Evolutionary conservation across 768 basidiomycete genomes (phyloP), one percentile per base, ranked within the genome.

Genomic region (Myochromella boudieri): DNA sequence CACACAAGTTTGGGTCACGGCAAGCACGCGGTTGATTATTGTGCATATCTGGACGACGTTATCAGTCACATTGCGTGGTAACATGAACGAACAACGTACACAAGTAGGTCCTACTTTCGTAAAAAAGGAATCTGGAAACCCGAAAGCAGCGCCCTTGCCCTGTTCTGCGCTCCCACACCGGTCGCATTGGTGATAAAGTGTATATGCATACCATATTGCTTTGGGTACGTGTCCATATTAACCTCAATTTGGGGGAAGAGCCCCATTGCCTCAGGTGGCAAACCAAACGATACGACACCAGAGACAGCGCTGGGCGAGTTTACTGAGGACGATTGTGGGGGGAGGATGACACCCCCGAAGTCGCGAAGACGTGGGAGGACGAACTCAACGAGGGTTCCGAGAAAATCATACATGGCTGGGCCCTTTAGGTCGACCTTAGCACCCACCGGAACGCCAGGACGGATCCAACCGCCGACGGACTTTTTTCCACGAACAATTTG

Each of bases 181-280:
- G 75, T 73, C 4, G 90, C 88, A 61, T 87, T 92, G 17, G 95
- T 97, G 47, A 94, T 76, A 62, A 95, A 94, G 63, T 95, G 90
- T 28, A 99, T 84, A 61, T 97, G 90, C 81, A 99, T 91, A 15
- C 95, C 95, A 59, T 85, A 86, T 37, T 81, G 63, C 54, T 80
- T 81, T 4, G 93, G 91, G 63, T 97, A 99, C 22, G 88, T 69
- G 60, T 97, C 95, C 33, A 87, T 66, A 63, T 97, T 97, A 65
- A 93, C 85, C 69, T 98, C 95, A 46, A 98, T 87, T 69, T 95
- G 91, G 1, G 95, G 95, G 74, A 97, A 99, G 57, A 95, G 77
- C 6, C 78, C 83, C 78, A 99, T 86, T 0, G 95, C 92, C 3
- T 73, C 68, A 1, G 91, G 84, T 0, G 87, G 82, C 3, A 99